Base-by-base conservation (phyloP, 1,284 basidiomycete genomes). In the Trichosporon sp. region DNA sequence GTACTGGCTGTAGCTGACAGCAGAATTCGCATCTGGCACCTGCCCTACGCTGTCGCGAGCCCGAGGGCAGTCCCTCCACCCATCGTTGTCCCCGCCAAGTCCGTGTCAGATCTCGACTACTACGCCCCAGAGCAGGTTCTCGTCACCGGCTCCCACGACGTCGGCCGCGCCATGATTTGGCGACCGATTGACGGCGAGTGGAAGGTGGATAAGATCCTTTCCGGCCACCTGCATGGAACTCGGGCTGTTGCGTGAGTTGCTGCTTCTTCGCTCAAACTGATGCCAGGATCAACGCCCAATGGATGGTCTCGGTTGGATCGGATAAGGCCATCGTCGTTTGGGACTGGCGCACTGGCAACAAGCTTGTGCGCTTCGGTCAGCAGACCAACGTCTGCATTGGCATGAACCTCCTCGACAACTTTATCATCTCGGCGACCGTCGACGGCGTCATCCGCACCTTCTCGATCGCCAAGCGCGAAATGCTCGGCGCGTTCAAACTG, bases 381-480 rank as follows among this genome's bases (percentile, higher is more conserved):
- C 93, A 95, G 84, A 95, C 92, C 32, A 95, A 93, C 15, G 89
- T 95, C 72, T 93, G 92, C 75, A 91, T 95, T 62, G 93, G 93
- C 9, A 92, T 95, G 34, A 92, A 93, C 80, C 87, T 96, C 44
- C 88, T 95, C 47, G 85, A 83, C 11, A 82, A 86, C 64, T 86
- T 91, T 58, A 89, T 96, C 29, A 90, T 95, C 11, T 88, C 93
- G 66, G 91, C 95, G 23, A 95, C 93, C 0, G 92, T 96, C 73
- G 94, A 96, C 82, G 93, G 92, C 8, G 90, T 95, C 62, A 92
- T 95, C 25, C 85, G 93, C 47, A 91, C 92, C 13, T 96, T 95
- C 83, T 93, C 91, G 2, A 95, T 95, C 75, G 87, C 90, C 89
- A 80, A 85, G 88, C 85, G 92, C 69, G 92, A 94, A 82, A 95